Evolutionary conservation across 1,139 yeast genomes (phyloP).

Genomic region (Pichia sp.): DNA sequence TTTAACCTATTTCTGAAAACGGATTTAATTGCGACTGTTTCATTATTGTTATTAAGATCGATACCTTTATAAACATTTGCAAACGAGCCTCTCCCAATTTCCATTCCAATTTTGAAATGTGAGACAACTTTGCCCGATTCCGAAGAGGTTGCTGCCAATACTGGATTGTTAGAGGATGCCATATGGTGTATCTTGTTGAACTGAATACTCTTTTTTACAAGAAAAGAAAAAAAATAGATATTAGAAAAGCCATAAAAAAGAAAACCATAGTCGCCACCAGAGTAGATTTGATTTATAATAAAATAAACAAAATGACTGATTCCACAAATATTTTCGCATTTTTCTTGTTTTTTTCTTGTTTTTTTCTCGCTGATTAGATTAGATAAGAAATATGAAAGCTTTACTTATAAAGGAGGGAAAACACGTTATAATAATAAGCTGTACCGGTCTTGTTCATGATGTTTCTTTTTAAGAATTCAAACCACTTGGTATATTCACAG

Average conservation of each 20-base stretch:
- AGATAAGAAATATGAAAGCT: not conserved
- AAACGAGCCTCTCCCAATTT: constrained; percentile 91
- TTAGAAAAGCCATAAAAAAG: not conserved
- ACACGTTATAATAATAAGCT: too few species aligned
- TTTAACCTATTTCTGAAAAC: constrained; percentile 78
- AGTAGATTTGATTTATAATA: not conserved
- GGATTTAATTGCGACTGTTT: constrained; percentile 79
- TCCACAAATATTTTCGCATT: not conserved
- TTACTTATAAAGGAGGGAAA: not conserved
- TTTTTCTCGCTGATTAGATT: not conserved
- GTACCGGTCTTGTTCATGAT: not conserved
- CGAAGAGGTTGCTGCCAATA: constrained; percentile 3
- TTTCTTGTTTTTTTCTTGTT: not conserved
- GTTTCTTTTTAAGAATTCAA: not conserved
- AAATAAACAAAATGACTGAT: not conserved
- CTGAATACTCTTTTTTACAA: not conserved
- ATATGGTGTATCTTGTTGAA: not conserved
- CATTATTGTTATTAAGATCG: constrained; percentile 33
- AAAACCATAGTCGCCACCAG: not conserved
- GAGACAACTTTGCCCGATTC: constrained; percentile 30
- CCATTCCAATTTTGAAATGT: constrained; percentile 52
- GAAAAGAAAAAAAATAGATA: not conserved
- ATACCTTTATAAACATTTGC: constrained; percentile 85
- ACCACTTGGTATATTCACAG: not conserved
- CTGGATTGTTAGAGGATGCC: not conserved